phyloP scores from a whole-genome alignment of 768 basidiomycete species.

The Lactifluus pinguis region DNA sequence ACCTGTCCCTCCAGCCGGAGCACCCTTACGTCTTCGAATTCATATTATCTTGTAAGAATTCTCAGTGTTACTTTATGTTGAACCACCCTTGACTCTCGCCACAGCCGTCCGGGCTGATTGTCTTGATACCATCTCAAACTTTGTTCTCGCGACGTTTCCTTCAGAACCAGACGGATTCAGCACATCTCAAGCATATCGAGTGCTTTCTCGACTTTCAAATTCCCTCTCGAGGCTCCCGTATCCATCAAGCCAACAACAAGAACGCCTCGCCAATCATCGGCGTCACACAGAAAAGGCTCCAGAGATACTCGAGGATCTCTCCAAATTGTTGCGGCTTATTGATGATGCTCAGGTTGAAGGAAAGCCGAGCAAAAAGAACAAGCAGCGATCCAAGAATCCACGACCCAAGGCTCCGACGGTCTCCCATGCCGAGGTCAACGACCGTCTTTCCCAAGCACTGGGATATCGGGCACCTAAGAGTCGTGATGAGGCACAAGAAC shows the following conservation, averaged over 20 bases:
- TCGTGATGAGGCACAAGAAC: background rate
- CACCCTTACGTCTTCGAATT: constrained; percentile 8
- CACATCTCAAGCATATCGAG: background rate
- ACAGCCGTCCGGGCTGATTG: background rate
- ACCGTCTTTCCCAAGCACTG: background rate
- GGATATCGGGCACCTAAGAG: background rate
- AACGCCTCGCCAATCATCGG: background rate
- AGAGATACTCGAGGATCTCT: background rate
- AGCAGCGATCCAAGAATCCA: background rate
- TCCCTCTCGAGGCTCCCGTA: background rate
- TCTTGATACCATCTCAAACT: background rate
- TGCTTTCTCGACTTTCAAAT: constrained; percentile 1
- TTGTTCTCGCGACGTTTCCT: background rate
- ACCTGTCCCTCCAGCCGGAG: background rate
- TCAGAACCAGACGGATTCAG: background rate
- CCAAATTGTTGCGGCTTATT: background rate
- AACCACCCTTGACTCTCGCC: background rate
- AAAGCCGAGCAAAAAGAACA: background rate
- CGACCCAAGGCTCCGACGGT: background rate
- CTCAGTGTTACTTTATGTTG: background rate
- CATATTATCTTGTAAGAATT: constrained; percentile 1
- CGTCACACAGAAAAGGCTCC: background rate
- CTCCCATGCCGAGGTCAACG: background rate
- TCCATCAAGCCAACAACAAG: background rate
- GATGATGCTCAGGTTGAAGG: background rate